phyloP scores from a whole-genome alignment of 2,329 filamentous ascomycete genomes.

The Clarireedia hainanense region DNA sequence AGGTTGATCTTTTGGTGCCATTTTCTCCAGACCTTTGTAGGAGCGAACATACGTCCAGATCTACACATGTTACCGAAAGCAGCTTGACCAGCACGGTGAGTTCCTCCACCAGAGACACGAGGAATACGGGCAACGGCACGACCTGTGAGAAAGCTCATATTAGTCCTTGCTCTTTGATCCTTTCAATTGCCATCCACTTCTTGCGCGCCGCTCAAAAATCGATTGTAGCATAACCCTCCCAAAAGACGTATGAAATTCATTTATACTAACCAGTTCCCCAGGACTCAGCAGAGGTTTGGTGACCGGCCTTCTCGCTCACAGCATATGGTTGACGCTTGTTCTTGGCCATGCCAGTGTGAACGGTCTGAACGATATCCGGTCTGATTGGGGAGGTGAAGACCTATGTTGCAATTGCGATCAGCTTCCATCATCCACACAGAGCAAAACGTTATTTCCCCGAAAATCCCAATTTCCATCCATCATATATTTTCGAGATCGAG shows the following conservation, averaged over 20 bases:
- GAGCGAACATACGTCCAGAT: constrained; percentile 99
- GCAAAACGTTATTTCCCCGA: neutral
- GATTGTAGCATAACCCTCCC: neutral
- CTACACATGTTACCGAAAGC: constrained; percentile 99
- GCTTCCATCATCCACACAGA: constrained; percentile 13
- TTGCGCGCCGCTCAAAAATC: neutral
- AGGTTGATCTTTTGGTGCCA: constrained; percentile 99
- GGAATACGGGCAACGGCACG: constrained; percentile 99
- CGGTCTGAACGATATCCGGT: constrained; percentile 91
- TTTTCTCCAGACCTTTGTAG: constrained; percentile 99
- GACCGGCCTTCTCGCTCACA: constrained; percentile 99
- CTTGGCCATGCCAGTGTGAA: constrained; percentile 99
- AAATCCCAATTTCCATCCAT: neutral
- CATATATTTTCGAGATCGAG: neutral
- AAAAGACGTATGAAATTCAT: constrained; percentile 16
- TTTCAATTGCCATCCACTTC: neutral
- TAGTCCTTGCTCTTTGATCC: constrained; percentile 16
- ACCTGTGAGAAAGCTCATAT: constrained; percentile 44
- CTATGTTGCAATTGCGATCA: constrained; percentile 26
- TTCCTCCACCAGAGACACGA: constrained; percentile 99
- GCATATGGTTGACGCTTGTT: constrained; percentile 99
- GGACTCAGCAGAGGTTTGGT: constrained; percentile 99
- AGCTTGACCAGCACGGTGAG: constrained; percentile 99
- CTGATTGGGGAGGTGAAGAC: constrained; percentile 98
- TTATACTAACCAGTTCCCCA: constrained; percentile 90